Percentiles rank a stretch among this genome's conserved stretches.
Evolutionary conservation across 352 stramenopile species (phyloP).

Genomic region (Globisporangium viniferum): DNA sequence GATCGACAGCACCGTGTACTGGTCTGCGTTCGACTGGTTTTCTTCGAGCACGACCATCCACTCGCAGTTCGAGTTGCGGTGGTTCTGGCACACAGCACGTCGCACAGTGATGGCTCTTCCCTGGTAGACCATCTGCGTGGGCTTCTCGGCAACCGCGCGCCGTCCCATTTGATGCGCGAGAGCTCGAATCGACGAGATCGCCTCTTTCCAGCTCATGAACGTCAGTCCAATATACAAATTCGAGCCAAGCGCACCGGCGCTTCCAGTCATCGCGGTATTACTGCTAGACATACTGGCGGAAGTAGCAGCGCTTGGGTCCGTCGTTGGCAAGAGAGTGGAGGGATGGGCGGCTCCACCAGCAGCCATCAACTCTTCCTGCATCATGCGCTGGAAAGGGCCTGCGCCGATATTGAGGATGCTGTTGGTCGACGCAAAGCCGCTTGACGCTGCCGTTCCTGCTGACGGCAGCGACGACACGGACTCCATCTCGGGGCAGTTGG

Average conservation of each 20-base stretch:
- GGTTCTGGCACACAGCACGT: slow-evolving; percentile 65
- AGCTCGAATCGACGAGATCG: slow-evolving; percentile 42
- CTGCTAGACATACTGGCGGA: slow-evolving; percentile 1
- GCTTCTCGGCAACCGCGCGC: slow-evolving; percentile 52
- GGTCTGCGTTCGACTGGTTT: slow-evolving; percentile 29
- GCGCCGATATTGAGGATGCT: not conserved
- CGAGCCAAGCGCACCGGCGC: slow-evolving; percentile 21
- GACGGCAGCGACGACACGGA: not conserved
- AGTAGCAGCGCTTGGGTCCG: not conserved
- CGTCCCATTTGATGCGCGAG: slow-evolving; percentile 59
- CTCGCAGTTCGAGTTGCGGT: slow-evolving; percentile 68
- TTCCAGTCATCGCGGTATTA: not conserved
- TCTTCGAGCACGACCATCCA: slow-evolving; percentile 67
- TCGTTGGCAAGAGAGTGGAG: not conserved
- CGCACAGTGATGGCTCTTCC: slow-evolving; percentile 44
- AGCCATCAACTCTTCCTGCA: slow-evolving; percentile 25
- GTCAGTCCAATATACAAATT: slow-evolving; percentile 41
- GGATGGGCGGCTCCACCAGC: slow-evolving; percentile 3
- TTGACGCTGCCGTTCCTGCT: not conserved
- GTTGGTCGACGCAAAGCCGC: not conserved
- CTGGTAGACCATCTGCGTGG: slow-evolving; percentile 36
- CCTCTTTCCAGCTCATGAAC: slow-evolving; percentile 61
- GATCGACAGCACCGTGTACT: slow-evolving; percentile 55
- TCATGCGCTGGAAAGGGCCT: slow-evolving; percentile 30
- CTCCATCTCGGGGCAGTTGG: slow-evolving; percentile 36